Percentiles rank a stretch among this genome's conserved stretches.
These are phyloP conservation scores for Colletotrichum orbiculare DNA, from an alignment of 2,329 filamentous ascomycete species.

Conservation along the genomic window DNA sequence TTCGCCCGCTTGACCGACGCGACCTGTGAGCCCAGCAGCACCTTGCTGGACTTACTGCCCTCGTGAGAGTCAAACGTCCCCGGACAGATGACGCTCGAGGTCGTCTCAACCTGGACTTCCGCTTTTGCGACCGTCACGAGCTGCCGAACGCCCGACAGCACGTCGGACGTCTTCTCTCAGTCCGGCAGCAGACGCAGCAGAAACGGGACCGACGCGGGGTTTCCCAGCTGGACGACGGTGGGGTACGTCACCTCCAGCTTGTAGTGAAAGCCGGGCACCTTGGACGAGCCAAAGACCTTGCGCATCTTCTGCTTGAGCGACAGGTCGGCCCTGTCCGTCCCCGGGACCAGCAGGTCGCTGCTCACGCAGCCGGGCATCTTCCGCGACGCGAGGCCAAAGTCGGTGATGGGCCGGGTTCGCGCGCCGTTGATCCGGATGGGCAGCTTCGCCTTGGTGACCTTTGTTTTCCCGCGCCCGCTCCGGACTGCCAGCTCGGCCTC, in stretches of 20 bases:
- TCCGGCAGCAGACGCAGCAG: constrained; percentile 36
- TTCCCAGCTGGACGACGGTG: constrained; percentile 43
- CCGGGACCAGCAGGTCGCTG: constrained; percentile 45
- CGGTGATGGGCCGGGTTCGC: constrained; percentile 32
- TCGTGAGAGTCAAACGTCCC: constrained; percentile 16
- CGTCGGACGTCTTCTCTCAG: constrained; percentile 29
- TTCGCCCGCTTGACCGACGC: neutral
- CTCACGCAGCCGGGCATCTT: constrained; percentile 1
- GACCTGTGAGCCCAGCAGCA: neutral
- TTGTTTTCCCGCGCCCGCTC: neutral
- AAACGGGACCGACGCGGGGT: constrained; percentile 40
- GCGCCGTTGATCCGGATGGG: constrained; percentile 40
- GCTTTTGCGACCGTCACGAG: constrained; percentile 36
- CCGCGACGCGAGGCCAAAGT: constrained; percentile 28
- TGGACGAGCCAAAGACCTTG: constrained; percentile 46
- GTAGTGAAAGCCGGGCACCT: constrained; percentile 45
- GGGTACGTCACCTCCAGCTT: constrained; percentile 43
- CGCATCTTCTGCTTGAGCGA: constrained; percentile 47
- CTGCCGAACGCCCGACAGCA: constrained; percentile 31
- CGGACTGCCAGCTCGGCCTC: constrained; percentile 41
- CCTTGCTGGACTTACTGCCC: constrained; percentile 3
- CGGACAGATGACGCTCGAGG: constrained; percentile 33
- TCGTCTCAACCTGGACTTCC: constrained; percentile 34
- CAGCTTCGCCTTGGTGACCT: constrained; percentile 32
- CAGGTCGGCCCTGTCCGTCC: constrained; percentile 43